These are phyloP conservation scores for Yarrowia keelungensis DNA, from an alignment of 805 yeast species.

Conservation along the genomic window DNA sequence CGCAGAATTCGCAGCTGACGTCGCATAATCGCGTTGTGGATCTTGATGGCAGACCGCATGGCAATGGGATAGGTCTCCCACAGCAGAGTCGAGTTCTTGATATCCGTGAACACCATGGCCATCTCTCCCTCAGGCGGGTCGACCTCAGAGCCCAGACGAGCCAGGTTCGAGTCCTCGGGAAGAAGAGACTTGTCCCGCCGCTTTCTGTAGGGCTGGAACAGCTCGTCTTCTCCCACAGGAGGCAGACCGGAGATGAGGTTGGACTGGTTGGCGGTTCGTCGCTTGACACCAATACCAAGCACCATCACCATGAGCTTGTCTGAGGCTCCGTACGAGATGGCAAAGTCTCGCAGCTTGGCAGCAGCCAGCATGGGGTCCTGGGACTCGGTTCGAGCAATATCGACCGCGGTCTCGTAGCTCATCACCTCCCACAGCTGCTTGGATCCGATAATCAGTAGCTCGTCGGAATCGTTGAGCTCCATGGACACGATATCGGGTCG, in stretches of 20 bases:
- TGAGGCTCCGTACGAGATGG: slow-evolving; percentile 86
- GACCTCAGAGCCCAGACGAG: slow-evolving; percentile 82
- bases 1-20: slow-evolving; percentile 90
- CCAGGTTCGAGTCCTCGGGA: slow-evolving; percentile 76
- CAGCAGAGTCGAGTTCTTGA: slow-evolving; percentile 86
- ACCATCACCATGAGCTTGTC: slow-evolving; percentile 85
- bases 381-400: slow-evolving; percentile 76
- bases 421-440: slow-evolving; percentile 85
- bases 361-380: slow-evolving; percentile 91
- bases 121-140: slow-evolving; percentile 93
- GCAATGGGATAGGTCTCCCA: slow-evolving; percentile 95
- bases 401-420: slow-evolving; percentile 85
- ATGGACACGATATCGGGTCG: slow-evolving; percentile 79
- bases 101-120: slow-evolving; percentile 97
- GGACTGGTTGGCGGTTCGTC: slow-evolving; percentile 43
- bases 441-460: slow-evolving; percentile 83
- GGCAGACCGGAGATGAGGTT: slow-evolving; percentile 44
- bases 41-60: slow-evolving; percentile 95
- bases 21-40: slow-evolving; percentile 93
- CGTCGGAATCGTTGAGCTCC: slow-evolving; percentile 72
- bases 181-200: slow-evolving; percentile 59
- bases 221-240: slow-evolving; percentile 47
- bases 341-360: slow-evolving; percentile 89
- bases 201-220: slow-evolving; percentile 48
- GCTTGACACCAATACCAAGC: slow-evolving; percentile 56